Percentiles rank a stretch among this genome's conserved stretches.
Conservation (phyloP, 371 early-diverging fungal species). For the Nematocida ironsii region DNA sequence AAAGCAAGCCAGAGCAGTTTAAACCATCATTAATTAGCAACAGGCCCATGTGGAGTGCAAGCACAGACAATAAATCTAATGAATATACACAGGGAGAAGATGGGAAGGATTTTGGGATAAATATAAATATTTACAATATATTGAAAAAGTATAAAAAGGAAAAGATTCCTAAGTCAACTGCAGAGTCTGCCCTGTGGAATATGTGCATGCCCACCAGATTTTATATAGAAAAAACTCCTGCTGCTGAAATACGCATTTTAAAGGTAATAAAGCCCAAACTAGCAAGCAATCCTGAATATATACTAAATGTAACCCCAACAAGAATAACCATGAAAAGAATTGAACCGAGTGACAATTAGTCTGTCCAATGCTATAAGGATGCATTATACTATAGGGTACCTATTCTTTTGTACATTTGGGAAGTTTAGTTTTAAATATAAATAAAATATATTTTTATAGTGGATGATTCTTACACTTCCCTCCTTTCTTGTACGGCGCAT, state of each 20-base stretch:
- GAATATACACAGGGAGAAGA: not conserved
- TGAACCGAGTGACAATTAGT: not conserved
- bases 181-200: not conserved
- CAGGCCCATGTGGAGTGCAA: not conserved
- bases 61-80: not conserved
- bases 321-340: not conserved
- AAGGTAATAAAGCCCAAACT: not conserved
- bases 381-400: too few species aligned
- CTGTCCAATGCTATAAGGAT: too few species aligned
- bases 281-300: not conserved
- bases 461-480: conserved; percentile 22
- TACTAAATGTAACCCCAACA: not conserved
- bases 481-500: conserved; percentile 29
- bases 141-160: not conserved
- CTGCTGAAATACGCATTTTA: not conserved
- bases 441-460: conserved; percentile 22
- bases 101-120: not conserved
- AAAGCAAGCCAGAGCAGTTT: not conserved
- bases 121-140: not conserved
- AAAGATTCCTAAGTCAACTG: not conserved
- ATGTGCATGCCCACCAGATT: conserved; percentile 29
- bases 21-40: not conserved
- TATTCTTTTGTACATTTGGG: too few species aligned
- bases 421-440: not conserved
- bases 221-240: conserved; percentile 2